These are phyloP conservation scores for Pythium coloratum DNA, from an alignment of 352 stramenopile species.

Conservation along the genomic window DNA sequence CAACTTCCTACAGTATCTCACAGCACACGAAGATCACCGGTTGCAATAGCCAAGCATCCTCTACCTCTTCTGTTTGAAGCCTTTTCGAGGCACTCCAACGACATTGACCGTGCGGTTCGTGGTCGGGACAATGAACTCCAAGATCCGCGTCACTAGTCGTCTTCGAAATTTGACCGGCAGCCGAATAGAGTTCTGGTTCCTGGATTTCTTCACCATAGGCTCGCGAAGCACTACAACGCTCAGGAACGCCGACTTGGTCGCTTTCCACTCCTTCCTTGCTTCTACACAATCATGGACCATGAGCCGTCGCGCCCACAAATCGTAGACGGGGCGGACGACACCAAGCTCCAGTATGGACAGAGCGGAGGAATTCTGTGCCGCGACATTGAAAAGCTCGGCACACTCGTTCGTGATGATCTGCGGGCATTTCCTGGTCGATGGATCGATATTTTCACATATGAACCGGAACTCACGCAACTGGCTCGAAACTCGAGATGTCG, in stretches of 20 bases:
- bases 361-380: background rate
- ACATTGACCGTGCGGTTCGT: background rate
- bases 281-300: background rate
- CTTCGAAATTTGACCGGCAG: background rate
- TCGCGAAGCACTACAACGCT: background rate
- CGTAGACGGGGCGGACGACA: background rate
- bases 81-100: background rate
- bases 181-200: background rate
- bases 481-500: background rate
- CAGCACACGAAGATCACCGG: too few species aligned
- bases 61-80: background rate
- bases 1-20: too few species aligned
- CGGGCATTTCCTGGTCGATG: background rate
- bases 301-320: background rate
- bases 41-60: too few species aligned
- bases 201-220: background rate
- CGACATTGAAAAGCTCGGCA: background rate
- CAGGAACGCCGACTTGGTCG: background rate
- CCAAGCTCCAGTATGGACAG: background rate
- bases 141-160: background rate
- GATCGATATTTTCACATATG: slow-evolving; percentile 1
- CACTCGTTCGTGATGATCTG: background rate
- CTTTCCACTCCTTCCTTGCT: background rate
- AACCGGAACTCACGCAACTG: background rate
- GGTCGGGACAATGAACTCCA: background rate